phyloP scores from a whole-genome alignment of 208 protist species.

The Trichomonas gallinae region DNA sequence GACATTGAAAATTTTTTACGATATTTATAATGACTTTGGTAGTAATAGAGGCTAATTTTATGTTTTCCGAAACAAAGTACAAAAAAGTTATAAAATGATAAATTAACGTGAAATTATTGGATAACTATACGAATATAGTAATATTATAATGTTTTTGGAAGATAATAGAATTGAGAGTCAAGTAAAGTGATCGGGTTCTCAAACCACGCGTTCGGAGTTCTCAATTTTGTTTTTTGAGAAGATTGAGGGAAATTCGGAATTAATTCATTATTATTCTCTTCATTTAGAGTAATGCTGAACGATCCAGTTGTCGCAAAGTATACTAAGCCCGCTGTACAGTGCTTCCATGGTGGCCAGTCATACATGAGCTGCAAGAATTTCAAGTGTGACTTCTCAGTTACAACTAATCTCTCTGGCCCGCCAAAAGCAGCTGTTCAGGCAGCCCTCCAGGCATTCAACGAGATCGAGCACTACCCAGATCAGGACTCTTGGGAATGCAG shows the following conservation, averaged over 20 bases:
- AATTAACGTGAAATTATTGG: no score
- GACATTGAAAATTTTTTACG: no score
- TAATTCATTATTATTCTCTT: background rate
- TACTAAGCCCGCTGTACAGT: background rate
- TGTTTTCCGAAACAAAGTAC: no score
- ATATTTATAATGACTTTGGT: no score
- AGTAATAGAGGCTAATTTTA: no score
- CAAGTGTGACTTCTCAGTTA: background rate
- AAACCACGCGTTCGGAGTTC: background rate
- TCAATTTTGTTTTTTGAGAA: background rate
- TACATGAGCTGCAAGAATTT: background rate
- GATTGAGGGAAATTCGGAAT: background rate
- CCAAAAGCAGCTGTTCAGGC: background rate
- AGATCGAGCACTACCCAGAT: background rate
- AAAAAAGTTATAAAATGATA: no score
- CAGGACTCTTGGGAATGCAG: background rate
- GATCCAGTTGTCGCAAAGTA: conserved; percentile 4
- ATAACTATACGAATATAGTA: no score
- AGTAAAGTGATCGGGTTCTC: background rate
- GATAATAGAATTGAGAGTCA: background rate
- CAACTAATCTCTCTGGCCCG: background rate
- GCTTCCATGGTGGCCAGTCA: background rate
- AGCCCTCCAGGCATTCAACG: background rate
- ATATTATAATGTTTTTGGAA: no score
- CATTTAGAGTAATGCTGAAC: background rate